Conservation (phyloP, 164 flowering plant species). For the Houttuynia cordata region DNA sequence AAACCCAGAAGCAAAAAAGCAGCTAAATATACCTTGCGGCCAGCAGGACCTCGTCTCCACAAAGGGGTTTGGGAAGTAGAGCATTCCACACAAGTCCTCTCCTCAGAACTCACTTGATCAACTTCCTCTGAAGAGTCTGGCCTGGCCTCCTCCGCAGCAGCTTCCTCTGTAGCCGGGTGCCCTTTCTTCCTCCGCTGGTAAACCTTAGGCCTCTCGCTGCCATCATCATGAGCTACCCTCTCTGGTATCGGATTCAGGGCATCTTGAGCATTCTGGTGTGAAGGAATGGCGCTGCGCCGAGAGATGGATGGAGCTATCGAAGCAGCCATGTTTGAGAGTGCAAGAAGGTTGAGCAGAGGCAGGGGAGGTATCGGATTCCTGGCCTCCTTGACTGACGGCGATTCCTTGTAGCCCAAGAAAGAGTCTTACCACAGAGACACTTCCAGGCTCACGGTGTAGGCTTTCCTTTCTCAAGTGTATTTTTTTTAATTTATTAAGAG, state of each 20-base stretch:
- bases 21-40: not conserved
- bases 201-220: not conserved
- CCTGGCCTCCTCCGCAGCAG: not conserved
- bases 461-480: too few species aligned
- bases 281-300: not conserved
- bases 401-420: too few species aligned
- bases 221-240: not conserved
- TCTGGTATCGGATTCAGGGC: not conserved
- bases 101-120: not conserved
- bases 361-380: too few species aligned
- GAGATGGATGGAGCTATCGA: not conserved
- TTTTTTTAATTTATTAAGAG: too few species aligned
- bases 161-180: not conserved
- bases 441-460: slow-evolving; percentile 45
- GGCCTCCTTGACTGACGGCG: too few species aligned
- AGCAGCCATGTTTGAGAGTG: too few species aligned
- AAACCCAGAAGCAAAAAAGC: not conserved
- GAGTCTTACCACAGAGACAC: slow-evolving; percentile 31
- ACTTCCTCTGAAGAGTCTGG: not conserved
- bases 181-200: not conserved
- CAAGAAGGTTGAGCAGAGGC: too few species aligned
- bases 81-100: not conserved
- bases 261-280: too few species aligned
- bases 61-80: not conserved
- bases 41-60: not conserved